Base-by-base conservation (phyloP, 208 protist genomes). In the Crithidia sp. region DNA sequence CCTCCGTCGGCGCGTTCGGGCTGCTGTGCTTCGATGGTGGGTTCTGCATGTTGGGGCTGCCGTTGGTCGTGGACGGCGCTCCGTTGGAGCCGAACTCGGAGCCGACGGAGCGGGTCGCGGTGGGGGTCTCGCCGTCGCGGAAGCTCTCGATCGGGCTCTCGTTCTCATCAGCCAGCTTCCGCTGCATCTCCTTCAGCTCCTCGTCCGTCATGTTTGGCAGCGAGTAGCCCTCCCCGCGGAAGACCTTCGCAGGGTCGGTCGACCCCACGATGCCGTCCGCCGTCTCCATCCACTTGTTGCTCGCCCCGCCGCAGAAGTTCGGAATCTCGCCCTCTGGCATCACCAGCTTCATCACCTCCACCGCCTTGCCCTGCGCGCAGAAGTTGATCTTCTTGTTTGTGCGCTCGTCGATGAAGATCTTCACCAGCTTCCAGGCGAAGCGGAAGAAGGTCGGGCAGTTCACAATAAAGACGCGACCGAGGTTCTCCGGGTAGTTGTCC, bases 401-500 rank as follows among this genome's bases (percentile, higher is more conserved):
- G 64, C 86, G 84, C 17, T 87, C 83, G 69, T 96, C 86, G 40
- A 96, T 83, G 71, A 96, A 96, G 58, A 93, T 74, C 74, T 90
- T 89, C 36, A 94, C 65, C 56, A 96, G 65, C 66, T 90, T 92
- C 89, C 91, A 96, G 13, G 84, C 81, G 40, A 87, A 67, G 57
- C 82, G 80, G 68, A 94, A 93, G 58, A 96, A 88, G 40, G 65
- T 68, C 3, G 88, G 85, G 80, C 85, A 91, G 81, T 94, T 96
- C 50, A 96, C 85, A 63, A 96, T 86, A 49, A 96, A 90, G 28
- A 87, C 74, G 41, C 89, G 76, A 36, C 83, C 89, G 41, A 94
- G 74, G 61, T 94, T 88, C 71, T 96, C 91, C 4, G 91, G 91
- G 80, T 96, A 96, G 79, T 96, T 96, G 59, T 93, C 87, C 79